These are phyloP conservation scores for Globisporangium parvum DNA, from an alignment of 352 stramenopile genomes.

Conservation along the genomic window DNA sequence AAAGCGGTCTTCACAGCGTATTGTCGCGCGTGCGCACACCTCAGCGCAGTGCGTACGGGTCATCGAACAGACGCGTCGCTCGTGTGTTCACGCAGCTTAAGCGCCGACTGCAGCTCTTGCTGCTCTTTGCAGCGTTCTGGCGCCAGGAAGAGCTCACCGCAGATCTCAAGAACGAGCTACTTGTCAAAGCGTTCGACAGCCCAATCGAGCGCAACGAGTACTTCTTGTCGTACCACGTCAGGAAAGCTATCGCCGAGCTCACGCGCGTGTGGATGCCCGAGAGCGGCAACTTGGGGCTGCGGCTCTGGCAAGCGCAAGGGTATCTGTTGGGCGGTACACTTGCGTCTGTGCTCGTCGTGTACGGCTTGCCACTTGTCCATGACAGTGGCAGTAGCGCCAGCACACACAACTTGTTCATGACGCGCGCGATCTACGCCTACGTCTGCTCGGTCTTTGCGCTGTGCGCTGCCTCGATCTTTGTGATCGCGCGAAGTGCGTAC, in stretches of 20 bases:
- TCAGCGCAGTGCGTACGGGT: conserved; percentile 3
- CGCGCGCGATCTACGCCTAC: conserved; percentile 28
- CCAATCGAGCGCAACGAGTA: conserved; percentile 28
- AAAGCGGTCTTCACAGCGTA: background rate
- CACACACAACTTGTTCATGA: conserved; percentile 31
- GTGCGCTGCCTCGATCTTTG: conserved; percentile 28
- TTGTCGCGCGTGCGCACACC: background rate
- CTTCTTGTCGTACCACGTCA: conserved; percentile 32
- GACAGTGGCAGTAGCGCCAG: background rate
- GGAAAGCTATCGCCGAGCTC: conserved; percentile 36
- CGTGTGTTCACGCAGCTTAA: background rate
- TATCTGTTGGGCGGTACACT: conserved; percentile 35
- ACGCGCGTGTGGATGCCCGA: conserved; percentile 57
- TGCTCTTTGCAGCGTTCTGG: conserved; percentile 48
- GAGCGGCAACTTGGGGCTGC: conserved; percentile 41
- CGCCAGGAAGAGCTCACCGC: conserved; percentile 39
- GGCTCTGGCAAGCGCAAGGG: conserved; percentile 34
- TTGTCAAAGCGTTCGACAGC: conserved; percentile 28
- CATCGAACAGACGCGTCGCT: background rate
- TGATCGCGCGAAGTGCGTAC: conserved; percentile 29
- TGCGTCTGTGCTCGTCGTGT: conserved; percentile 13
- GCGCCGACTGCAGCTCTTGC: conserved; percentile 14
- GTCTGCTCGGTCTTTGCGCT: conserved; percentile 28
- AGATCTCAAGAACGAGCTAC: conserved; percentile 35
- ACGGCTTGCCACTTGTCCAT: conserved; percentile 4